phyloP scores from a whole-genome alignment of 2,329 filamentous ascomycete species.

The Neonectria faginata region DNA sequence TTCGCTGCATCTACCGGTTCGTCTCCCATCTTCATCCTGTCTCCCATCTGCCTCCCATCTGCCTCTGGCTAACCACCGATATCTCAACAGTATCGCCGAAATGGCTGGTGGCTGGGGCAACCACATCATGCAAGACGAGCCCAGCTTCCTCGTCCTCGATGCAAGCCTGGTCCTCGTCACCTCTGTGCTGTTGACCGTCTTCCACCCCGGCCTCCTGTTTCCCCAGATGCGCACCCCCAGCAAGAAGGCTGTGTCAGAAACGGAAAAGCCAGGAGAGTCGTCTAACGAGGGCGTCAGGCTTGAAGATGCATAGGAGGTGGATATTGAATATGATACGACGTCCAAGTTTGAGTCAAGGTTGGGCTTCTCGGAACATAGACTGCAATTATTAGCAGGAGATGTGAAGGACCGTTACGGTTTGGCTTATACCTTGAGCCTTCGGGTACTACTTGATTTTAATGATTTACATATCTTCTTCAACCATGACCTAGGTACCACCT shows the following conservation, averaged over 20 bases:
- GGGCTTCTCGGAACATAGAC: neutral
- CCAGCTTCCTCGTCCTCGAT: conserved; percentile 70
- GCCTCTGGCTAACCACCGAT: conserved; percentile 22
- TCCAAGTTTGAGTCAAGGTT: neutral
- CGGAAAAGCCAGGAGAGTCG: conserved; percentile 44
- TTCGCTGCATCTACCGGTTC: conserved; percentile 67
- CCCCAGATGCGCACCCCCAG: conserved; percentile 60
- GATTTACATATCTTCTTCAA: conserved; percentile 3
- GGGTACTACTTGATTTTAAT: neutral
- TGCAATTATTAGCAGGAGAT: neutral
- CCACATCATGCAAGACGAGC: conserved; percentile 71
- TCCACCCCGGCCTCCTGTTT: conserved; percentile 67
- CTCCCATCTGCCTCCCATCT: neutral
- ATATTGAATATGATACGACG: neutral
- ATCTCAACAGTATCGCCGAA: conserved; percentile 64
- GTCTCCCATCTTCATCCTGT: conserved; percentile 33
- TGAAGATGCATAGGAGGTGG: conserved; percentile 31
- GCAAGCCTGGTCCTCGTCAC: conserved; percentile 63
- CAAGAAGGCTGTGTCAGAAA: conserved; percentile 37
- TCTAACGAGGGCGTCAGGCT: conserved; percentile 43
- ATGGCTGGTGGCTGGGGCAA: conserved; percentile 75
- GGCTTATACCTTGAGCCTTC: neutral
- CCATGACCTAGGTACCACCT: neutral
- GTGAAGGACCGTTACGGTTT: neutral
- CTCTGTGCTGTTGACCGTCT: conserved; percentile 61